Evolutionary conservation across 805 yeast species (phyloP).

Genomic region (Cyberlindnera bimundalis): DNA sequence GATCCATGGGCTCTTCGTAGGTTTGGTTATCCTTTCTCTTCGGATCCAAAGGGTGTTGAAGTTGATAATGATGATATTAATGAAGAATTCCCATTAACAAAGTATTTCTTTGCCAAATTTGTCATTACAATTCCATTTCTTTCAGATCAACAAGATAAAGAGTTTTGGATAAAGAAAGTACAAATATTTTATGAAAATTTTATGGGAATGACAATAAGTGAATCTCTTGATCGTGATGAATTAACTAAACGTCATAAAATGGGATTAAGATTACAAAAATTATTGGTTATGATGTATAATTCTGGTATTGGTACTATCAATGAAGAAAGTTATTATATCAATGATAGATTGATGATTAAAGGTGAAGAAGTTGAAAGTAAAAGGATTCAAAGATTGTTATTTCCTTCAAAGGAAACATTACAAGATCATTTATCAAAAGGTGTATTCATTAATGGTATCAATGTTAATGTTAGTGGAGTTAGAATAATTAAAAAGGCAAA

Average conservation of each 20-base stretch:
- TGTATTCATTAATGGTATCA: slow-evolving; percentile 49
- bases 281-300: slow-evolving; percentile 66
- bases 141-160: slow-evolving; percentile 40
- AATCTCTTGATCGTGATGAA: slow-evolving; percentile 72
- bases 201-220: slow-evolving; percentile 66
- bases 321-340: slow-evolving; percentile 47
- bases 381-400: slow-evolving; percentile 33
- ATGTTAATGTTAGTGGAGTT: slow-evolving; percentile 69
- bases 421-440: slow-evolving; percentile 31
- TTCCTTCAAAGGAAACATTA: slow-evolving; percentile 39
- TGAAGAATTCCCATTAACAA: slow-evolving; percentile 56
- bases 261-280: slow-evolving; percentile 55
- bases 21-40: slow-evolving; percentile 76
- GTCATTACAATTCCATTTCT: slow-evolving; percentile 76
- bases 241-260: slow-evolving; percentile 66
- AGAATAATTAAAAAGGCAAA: slow-evolving; percentile 31
- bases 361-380: slow-evolving; percentile 30
- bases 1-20: slow-evolving; percentile 59
- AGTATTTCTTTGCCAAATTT: slow-evolving; percentile 61
- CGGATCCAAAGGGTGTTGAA: slow-evolving; percentile 36
- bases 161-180: slow-evolving; percentile 76
- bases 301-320: slow-evolving; percentile 65
- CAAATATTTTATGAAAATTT: slow-evolving; percentile 82
- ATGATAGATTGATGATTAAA: slow-evolving; percentile 30
- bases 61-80: slow-evolving; percentile 14